Evolutionary conservation across 345 rosid species (phyloP), one percentile per base, ranked within the genome.

Genomic region (Pseudoturritis turrita): DNA sequence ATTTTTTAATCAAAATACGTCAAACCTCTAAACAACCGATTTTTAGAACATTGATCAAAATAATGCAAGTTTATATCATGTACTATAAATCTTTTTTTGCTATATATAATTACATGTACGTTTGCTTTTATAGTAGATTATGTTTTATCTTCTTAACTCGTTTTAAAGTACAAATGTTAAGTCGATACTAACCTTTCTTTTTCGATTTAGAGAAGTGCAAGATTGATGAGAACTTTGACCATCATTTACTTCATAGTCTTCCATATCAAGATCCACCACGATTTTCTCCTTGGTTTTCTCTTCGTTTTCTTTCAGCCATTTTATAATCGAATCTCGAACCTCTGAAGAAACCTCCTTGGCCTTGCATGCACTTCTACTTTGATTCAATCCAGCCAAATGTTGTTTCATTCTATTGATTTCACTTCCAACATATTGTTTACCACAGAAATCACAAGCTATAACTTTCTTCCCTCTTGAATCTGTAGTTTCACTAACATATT

Each of bases 141-240:
- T 28, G 37, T 54, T 52, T 52, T 54, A 41, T 43, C 10, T 15
- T 54, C 22, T 54, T 9, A 28, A 9, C 33, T 60, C 35, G 25
- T 44, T 29, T 18, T 63, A 12, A 64, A 40, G 15, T 22, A 37
- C 36, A 15, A 15, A 37, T 51, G 28, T 52, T 55, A 40, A 36
- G 17, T 50, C n/a, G 45, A 49, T 65, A 53, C 51, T 67, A 28
- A 67, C 62, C 72, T 67, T 66, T 67, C 19, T 53, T 40, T 67
- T 67, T 28, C 39, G 47, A 67, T 10, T 67, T 67, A 7, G 47
- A 29, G 62, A 52, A 66, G 14, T 39, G 19, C 26, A 52, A 66
- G 62, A 25, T 8, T 53, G 71, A 25, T 25, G 71, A 66, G 71
- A 65, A 25, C 37, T 23, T 14, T 51, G 57, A 39, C 50, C 61